Conservation (phyloP, 2,329 filamentous ascomycete genomes). For the Rhexocercosporidium sp. region DNA sequence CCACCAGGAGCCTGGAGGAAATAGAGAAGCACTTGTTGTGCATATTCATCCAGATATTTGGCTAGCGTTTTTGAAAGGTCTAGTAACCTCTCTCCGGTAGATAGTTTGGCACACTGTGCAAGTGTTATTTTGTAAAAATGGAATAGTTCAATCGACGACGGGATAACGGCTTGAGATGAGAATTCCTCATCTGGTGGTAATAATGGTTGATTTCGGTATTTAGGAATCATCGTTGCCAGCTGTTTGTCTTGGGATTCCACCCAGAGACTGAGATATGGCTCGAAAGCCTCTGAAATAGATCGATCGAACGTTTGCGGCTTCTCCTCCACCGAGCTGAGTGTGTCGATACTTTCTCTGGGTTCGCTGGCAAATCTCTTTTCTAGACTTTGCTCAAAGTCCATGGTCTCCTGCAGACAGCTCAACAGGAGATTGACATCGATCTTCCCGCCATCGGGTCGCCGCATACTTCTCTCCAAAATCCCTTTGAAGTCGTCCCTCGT, state of each 20-base stretch:
- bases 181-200: constrained; percentile 90
- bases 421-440: constrained; percentile 90
- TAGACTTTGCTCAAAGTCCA: constrained; percentile 93
- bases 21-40: constrained; percentile 85
- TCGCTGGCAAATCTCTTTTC: constrained; percentile 81
- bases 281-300: constrained; percentile 93
- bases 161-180: constrained; percentile 84
- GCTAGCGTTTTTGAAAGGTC: constrained; percentile 86
- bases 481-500: constrained; percentile 95
- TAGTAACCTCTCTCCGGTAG: constrained; percentile 83
- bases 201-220: constrained; percentile 82
- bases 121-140: constrained; percentile 94
- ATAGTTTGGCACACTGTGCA: constrained; percentile 94
- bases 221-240: constrained; percentile 81
- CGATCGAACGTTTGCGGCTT: constrained; percentile 81
- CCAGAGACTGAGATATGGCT: constrained; percentile 96
- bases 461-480: constrained; percentile 87
- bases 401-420: constrained; percentile 89
- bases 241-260: constrained; percentile 95
- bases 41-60: constrained; percentile 94
- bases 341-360: constrained; percentile 85
- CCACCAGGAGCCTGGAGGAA: constrained; percentile 60
- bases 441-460: constrained; percentile 75
- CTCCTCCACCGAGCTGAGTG: constrained; percentile 79
- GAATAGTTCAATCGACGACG: constrained; percentile 95